Evolutionary conservation across 192 early-diverging fungal species (phyloP), one percentile per base, ranked within the genome.

Genomic region (Physocladia obscura): DNA sequence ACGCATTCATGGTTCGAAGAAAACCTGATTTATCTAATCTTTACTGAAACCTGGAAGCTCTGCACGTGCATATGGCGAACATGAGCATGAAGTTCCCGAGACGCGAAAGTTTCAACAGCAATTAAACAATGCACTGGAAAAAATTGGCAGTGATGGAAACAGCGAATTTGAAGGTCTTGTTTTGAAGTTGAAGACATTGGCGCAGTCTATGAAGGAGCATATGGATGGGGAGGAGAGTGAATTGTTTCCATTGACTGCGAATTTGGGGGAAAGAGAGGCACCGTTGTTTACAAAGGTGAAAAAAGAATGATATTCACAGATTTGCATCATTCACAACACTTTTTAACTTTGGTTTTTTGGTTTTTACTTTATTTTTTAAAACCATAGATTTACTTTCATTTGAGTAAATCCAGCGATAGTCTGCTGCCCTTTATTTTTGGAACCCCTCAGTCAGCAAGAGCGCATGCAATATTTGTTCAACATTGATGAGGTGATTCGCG

Each of bases 391-490:
- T 57, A 57, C 37, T n/a, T 8, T n/a, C 26, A 34, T n/a, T 30
- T 55, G 35, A 32, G 49, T 5, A 15, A 6, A 21, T 5, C 13
- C 22, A 67, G 70, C 31, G 30, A 67, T 47, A 29, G 39, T 8
- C 0, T 71, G 24, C 8, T 73, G 26, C 65, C 67, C 19, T 71
- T 73, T 32, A 51, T n/a, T 73, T 13, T 37, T 73, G n/a, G 71
- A 73, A 31, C 30, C 44, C 5, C 65, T 73, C 13, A 4, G 26
- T 29, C 26, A 62, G 21, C 50, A 27, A 13, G 71, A 71, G 11
- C 26, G 51, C 31, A 57, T 57, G 65, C 71, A 73, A 52, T 73
- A 73, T 37, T 22, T 73, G 65, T 24, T 57, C 40, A 57, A 71
- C 51, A 24, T 73, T 8, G 29, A 34, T n/a, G 31, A 51, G 30